These are phyloP conservation scores for Coemansia sp. DNA, from an alignment of 192 early-diverging fungal species.

Conservation along the genomic window DNA sequence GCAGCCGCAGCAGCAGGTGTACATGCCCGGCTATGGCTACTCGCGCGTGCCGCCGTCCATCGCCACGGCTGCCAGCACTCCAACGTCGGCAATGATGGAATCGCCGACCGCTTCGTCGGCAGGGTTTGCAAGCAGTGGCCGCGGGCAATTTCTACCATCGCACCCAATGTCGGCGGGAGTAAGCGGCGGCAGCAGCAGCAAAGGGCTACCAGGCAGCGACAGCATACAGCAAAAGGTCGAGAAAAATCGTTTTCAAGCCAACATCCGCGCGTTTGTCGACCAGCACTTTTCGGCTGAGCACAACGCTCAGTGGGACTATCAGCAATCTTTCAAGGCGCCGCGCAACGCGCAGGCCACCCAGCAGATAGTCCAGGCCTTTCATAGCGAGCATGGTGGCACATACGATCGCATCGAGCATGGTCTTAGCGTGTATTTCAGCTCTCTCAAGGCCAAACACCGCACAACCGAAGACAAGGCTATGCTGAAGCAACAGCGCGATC, in stretches of 20 bases:
- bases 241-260: constrained; percentile 55
- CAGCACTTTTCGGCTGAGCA: constrained; percentile 32
- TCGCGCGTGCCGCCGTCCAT: constrained; percentile 19
- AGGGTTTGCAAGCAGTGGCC: constrained; percentile 2
- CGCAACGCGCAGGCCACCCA: constrained; percentile 50
- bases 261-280: constrained; percentile 53
- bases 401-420: constrained; percentile 54
- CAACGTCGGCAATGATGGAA: constrained; percentile 25
- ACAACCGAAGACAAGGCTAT: constrained; percentile 54
- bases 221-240: constrained; percentile 45
- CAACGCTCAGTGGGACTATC: constrained; percentile 49
- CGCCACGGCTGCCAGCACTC: constrained; percentile 9
- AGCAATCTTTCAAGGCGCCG: constrained; percentile 57
- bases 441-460: constrained; percentile 54
- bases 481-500: constrained; percentile 56
- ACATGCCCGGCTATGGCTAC: background rate
- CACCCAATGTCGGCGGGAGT: constrained; percentile 1
- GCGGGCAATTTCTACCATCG: constrained; percentile 1
- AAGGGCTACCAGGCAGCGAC: background rate
- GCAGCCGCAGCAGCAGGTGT: constrained; percentile 9
- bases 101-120: constrained; percentile 19
- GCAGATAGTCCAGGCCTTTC: constrained; percentile 41
- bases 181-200: constrained; percentile 9
- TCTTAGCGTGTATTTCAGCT: constrained; percentile 55
- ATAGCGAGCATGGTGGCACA: constrained; percentile 24